Conservation (phyloP, 768 basidiomycete genomes). For the Mycena indigotica region DNA sequence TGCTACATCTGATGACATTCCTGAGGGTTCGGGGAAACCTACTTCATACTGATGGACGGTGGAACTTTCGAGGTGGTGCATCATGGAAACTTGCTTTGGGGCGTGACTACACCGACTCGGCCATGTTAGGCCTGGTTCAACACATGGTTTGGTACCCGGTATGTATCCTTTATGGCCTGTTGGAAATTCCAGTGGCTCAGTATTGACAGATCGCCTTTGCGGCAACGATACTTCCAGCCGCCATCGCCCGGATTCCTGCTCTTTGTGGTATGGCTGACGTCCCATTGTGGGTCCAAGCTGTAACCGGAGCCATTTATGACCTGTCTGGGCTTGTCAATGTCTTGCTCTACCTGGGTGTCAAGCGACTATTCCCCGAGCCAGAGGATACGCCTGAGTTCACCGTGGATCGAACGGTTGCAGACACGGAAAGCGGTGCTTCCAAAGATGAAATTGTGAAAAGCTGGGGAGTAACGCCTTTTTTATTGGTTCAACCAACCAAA, state of each 20-base stretch:
- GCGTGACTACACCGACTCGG: conserved; percentile 30
- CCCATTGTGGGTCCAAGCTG: conserved; percentile 16
- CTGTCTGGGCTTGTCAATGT: conserved; percentile 34
- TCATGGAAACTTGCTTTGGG: conserved; percentile 31
- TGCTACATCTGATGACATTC: conserved; percentile 29
- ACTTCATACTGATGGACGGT: conserved; percentile 21
- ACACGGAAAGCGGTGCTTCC: neutral
- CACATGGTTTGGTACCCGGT: conserved; percentile 34
- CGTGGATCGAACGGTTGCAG: conserved; percentile 17
- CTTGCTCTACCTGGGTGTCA: conserved; percentile 30
- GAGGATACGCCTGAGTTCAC: conserved; percentile 26
- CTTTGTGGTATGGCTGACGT: conserved; percentile 16
- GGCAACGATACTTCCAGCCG: conserved; percentile 23
- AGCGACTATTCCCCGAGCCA: conserved; percentile 27
- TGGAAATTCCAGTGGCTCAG: neutral
- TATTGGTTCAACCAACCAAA: neutral
- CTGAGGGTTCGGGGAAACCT: conserved; percentile 36
- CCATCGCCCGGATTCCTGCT: conserved; percentile 18
- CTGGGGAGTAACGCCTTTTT: conserved; percentile 26
- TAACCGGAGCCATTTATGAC: conserved; percentile 25
- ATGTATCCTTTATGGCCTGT: neutral
- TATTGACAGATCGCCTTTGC: conserved; percentile 25
- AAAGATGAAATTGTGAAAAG: conserved; percentile 13
- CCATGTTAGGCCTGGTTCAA: conserved; percentile 30
- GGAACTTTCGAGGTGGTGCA: conserved; percentile 25